Base-by-base conservation (phyloP, 768 basidiomycete genomes). In the Hydnomerulius pinastri region DNA sequence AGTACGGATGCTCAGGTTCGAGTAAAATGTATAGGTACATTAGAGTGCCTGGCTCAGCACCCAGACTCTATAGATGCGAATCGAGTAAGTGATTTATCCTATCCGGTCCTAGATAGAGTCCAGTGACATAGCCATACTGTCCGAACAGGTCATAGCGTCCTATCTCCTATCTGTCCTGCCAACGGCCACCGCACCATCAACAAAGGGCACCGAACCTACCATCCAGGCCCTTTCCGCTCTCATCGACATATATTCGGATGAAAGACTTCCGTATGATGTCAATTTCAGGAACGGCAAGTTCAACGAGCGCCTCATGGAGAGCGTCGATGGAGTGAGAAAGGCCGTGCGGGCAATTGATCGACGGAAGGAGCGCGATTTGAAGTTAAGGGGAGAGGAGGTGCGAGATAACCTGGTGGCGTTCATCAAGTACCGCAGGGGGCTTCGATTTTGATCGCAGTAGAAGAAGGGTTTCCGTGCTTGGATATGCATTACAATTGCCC, bases 181-280 rank as follows among this genome's bases (percentile, higher is more conserved):
- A 6, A 72, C 73, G 4, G 58, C 68, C 4, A 53, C 55, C 10
- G 59, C 64, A 0, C 64, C 74, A 1, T 73, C 80, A 5, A 62
- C 73, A 18, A 69, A 72, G 46, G 78, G 76, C 46, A 79, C 81
- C 0, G 91, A 94, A 63, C 78, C 87, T 0, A 73, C 88, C 45
- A 77, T 97, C 21, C 90, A 94, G 60, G 82, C 83, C 1, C 74
- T 80, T 8, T 92, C 93, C 12, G 89, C 89, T 21, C 73, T 97
- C 38, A 90, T 97, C 50, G 94, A 97, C 64, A 91, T 96, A 44
- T 98, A 89, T 66, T 91, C 93, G 4, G 94, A 98, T 70, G 94
- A 98, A 69, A 77, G 69, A 7, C 67, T 82, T 46, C 78, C 86
- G 0, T 93, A 90, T 62, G 94, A 98, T 64, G 63, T 82, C 50